Percentiles rank a stretch among this genome's conserved stretches.
Evolutionary conservation across 345 rosid species (phyloP).

Genomic region (sweet orange (Citrus sinensis)): DVS_A1.0 CM039165.1:32817501-32818000

Average conservation of each 20-base stretch:
- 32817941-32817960: neutral
- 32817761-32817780: neutral
- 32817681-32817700: neutral
- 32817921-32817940: neutral
- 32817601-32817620: constrained; percentile 5
- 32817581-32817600: constrained; percentile 29
- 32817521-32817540: neutral
- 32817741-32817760: neutral
- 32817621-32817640: neutral
- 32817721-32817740: neutral
- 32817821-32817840: neutral
- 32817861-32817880: no score
- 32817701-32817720: neutral
- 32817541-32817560: neutral
- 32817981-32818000: no score
- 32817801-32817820: neutral
- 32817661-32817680: neutral
- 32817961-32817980: neutral
- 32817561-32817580: neutral
- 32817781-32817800: neutral
- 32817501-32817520: neutral
- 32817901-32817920: neutral
- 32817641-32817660: constrained; percentile 29
- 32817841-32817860: neutral
- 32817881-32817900: neutral